Conservation (phyloP, 176 grass and related monocot genomes). For the Alopecurus myosuroides region DNA sequence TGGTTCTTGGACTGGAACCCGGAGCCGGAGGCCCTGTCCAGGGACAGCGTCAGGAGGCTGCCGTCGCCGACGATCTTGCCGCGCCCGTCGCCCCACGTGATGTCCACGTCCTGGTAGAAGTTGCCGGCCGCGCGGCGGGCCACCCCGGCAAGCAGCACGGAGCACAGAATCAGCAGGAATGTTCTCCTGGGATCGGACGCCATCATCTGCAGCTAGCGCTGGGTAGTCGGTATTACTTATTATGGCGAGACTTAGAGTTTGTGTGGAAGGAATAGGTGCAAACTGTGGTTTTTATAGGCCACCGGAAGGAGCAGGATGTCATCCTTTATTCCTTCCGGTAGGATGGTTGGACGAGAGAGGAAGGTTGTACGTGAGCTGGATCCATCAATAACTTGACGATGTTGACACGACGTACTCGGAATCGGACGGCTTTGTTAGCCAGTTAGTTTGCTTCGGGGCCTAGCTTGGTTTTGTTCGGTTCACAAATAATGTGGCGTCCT, state of each 20-base stretch:
- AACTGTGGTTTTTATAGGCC: constrained; percentile 23
- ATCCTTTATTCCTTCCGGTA: not conserved
- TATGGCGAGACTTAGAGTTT: not conserved
- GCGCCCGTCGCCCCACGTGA: constrained; percentile 61
- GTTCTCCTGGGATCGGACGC: not conserved
- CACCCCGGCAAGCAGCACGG: not conserved
- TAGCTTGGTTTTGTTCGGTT: too few relatives aligned
- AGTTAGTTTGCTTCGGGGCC: too few relatives aligned
- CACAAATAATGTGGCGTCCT: too few relatives aligned
- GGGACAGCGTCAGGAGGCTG: constrained; percentile 48
- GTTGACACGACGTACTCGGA: constrained; percentile 8
- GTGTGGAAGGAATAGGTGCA: not conserved
- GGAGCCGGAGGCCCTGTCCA: constrained; percentile 49
- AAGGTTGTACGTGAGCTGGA: constrained; percentile 24
- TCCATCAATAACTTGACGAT: not conserved
- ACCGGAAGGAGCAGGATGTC: not conserved
- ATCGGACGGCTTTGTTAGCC: not conserved
- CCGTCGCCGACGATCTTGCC: constrained; percentile 43
- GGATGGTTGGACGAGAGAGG: constrained; percentile 33
- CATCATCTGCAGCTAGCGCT: constrained; percentile 9
- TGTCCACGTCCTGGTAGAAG: constrained; percentile 58
- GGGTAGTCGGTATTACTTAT: not conserved
- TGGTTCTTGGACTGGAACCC: constrained; percentile 63
- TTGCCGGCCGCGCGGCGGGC: constrained; percentile 27
- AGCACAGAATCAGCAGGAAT: not conserved